phyloP scores from a whole-genome alignment of 1,284 basidiomycete species.

The Cutaneotrichosporon arboriforme region DNA sequence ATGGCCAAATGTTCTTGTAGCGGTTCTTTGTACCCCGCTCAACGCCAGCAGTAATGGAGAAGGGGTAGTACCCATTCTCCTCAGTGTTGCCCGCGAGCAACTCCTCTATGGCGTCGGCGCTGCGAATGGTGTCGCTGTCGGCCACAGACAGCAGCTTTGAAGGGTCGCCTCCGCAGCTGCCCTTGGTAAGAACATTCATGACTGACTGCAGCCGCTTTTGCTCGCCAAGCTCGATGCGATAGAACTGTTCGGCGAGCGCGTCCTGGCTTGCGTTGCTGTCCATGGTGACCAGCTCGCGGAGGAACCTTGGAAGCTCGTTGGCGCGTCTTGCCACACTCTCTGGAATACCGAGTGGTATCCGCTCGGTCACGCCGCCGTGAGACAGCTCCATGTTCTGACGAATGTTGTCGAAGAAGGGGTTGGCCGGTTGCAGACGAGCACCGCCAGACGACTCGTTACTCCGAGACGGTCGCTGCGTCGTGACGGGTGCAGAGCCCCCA shows the following conservation, averaged over 20 bases:
- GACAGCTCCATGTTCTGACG: slow-evolving; percentile 89
- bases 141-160: not conserved
- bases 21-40: slow-evolving; percentile 92
- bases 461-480: not conserved
- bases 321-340: slow-evolving; percentile 59
- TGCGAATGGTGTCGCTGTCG: not conserved
- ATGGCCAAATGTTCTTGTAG: slow-evolving; percentile 91
- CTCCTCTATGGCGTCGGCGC: slow-evolving; percentile 23
- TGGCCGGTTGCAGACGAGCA: slow-evolving; percentile 52
- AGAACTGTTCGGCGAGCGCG: slow-evolving; percentile 61
- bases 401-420: slow-evolving; percentile 92
- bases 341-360: slow-evolving; percentile 70
- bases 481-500: slow-evolving; percentile 1
- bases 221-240: slow-evolving; percentile 87
- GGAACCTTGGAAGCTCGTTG: slow-evolving; percentile 71
- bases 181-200: slow-evolving; percentile 57
- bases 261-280: slow-evolving; percentile 54
- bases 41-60: slow-evolving; percentile 90
- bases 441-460: not conserved
- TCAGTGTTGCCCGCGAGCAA: slow-evolving; percentile 14
- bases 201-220: slow-evolving; percentile 81
- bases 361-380: slow-evolving; percentile 71
- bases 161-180: not conserved
- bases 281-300: slow-evolving; percentile 65
- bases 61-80: slow-evolving; percentile 57